Percentiles rank a stretch among this genome's conserved stretches.
Evolutionary conservation across 2,329 filamentous ascomycete genomes (phyloP).

Genomic region (Domatiomyces globalis): DNA sequence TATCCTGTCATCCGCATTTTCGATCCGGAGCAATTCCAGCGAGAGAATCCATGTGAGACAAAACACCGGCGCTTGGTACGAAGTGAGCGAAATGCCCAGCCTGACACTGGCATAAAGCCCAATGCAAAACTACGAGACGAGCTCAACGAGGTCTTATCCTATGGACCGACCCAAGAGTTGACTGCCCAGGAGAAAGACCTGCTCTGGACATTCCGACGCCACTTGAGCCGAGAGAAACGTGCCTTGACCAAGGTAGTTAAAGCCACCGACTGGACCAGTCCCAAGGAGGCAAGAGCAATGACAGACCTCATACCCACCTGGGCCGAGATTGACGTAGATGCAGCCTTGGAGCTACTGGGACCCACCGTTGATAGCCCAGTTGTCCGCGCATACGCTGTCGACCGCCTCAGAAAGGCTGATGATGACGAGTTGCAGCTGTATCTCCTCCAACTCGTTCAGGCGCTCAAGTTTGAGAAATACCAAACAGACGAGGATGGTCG

Average conservation of each 20-base stretch:
- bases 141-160: conserved; percentile 77
- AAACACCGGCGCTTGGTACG: conserved; percentile 87
- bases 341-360: conserved; percentile 78
- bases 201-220: conserved; percentile 94
- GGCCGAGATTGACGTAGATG: conserved; percentile 94
- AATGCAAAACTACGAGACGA: conserved; percentile 94
- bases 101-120: conserved; percentile 89
- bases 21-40: conserved; percentile 78
- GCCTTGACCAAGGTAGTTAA: conserved; percentile 96
- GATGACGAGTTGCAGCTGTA: conserved; percentile 86
- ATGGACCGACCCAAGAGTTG: conserved; percentile 79
- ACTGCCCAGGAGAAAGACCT: conserved; percentile 87
- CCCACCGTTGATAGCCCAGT: conserved; percentile 80
- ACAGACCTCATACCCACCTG: conserved; percentile 81
- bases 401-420: conserved; percentile 77
- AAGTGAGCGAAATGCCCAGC: conserved; percentile 80
- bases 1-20: conserved; percentile 67
- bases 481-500: conserved; percentile 48
- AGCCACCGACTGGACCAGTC: conserved; percentile 86
- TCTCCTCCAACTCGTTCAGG: conserved; percentile 84
- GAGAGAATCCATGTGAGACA: conserved; percentile 84
- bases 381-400: conserved; percentile 85
- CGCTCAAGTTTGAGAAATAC: conserved; percentile 81
- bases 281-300: conserved; percentile 71
- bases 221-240: conserved; percentile 79